phyloP scores from a whole-genome alignment of 768 basidiomycete species.

The Inosperma sp. region DNA sequence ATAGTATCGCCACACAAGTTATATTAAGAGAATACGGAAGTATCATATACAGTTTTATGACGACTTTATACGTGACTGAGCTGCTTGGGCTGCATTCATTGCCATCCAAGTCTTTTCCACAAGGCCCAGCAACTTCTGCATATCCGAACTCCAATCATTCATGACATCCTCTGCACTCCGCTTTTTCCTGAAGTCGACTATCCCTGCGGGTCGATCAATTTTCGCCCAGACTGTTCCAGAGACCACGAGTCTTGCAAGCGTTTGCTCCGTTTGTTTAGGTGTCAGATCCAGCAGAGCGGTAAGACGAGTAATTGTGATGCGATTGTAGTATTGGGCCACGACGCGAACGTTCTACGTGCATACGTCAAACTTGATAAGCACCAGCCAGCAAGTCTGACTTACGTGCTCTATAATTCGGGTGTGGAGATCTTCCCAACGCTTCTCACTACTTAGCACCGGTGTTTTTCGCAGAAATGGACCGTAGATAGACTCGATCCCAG shows the following conservation, averaged over 20 bases:
- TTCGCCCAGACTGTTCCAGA: constrained; percentile 91
- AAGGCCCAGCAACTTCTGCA: constrained; percentile 84
- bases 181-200: constrained; percentile 83
- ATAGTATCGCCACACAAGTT: no score
- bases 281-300: constrained; percentile 85
- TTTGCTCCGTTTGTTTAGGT: constrained; percentile 78
- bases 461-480: constrained; percentile 79
- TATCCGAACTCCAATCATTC: constrained; percentile 98
- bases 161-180: constrained; percentile 86
- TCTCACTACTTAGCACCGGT: constrained; percentile 70
- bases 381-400: constrained; percentile 27
- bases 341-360: constrained; percentile 84
- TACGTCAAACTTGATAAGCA: constrained; percentile 4
- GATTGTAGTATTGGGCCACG: constrained; percentile 90
- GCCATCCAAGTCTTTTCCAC: constrained; percentile 99
- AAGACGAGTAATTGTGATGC: constrained; percentile 80
- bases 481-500: constrained; percentile 84
- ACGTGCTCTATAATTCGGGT: constrained; percentile 96
- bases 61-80: constrained; percentile 58
- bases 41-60: no score
- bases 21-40: constrained; percentile 23
- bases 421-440: constrained; percentile 93
- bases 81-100: constrained; percentile 85
- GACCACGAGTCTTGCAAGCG: constrained; percentile 84
- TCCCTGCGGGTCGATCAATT: constrained; percentile 85